Conservation (phyloP, 2,329 filamentous ascomycete species). For the Cephalotrichum gorgonifer region DNA sequence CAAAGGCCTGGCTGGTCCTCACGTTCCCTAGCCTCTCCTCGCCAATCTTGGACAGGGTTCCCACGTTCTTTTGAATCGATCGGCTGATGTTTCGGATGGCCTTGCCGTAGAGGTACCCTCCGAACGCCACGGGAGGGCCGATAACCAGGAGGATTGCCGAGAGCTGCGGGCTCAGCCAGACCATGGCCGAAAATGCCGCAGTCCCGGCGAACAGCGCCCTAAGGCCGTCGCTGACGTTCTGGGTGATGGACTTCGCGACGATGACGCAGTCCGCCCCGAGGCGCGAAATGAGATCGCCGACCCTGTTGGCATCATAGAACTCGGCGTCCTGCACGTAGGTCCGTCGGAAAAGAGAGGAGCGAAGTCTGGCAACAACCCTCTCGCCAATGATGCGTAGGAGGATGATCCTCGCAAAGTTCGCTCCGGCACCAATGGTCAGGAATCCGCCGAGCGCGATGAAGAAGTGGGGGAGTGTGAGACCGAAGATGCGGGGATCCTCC, state of each 20-base stretch:
- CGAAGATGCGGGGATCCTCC: constrained; percentile 67
- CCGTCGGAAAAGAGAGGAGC: constrained; percentile 79
- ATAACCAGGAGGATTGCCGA: constrained; percentile 79
- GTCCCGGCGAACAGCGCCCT: constrained; percentile 80
- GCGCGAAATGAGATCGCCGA: constrained; percentile 91
- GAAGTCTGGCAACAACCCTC: constrained; percentile 79
- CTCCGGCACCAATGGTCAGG: constrained; percentile 71
- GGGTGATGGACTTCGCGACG: constrained; percentile 96
- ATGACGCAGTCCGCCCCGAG: constrained; percentile 95
- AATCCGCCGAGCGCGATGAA: constrained; percentile 70
- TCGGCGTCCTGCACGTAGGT: constrained; percentile 97
- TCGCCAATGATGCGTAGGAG: constrained; percentile 91
- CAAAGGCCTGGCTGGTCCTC: constrained; percentile 92
- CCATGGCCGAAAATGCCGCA: constrained; percentile 86
- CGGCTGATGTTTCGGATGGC: constrained; percentile 82
- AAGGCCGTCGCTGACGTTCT: constrained; percentile 94
- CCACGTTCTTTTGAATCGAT: constrained; percentile 87
- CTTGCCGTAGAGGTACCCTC: constrained; percentile 85
- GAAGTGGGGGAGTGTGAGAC: constrained; percentile 76
- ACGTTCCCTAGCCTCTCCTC: constrained; percentile 97
- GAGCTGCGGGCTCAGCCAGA: constrained; percentile 86
- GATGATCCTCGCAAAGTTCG: constrained; percentile 91
- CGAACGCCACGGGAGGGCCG: constrained; percentile 82
- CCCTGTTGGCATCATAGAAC: constrained; percentile 96
- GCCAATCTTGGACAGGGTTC: constrained; percentile 89